Evolutionary conservation across 139 green algal species (phyloP).

Genomic region (Chlamydomonas incerta): DNA sequence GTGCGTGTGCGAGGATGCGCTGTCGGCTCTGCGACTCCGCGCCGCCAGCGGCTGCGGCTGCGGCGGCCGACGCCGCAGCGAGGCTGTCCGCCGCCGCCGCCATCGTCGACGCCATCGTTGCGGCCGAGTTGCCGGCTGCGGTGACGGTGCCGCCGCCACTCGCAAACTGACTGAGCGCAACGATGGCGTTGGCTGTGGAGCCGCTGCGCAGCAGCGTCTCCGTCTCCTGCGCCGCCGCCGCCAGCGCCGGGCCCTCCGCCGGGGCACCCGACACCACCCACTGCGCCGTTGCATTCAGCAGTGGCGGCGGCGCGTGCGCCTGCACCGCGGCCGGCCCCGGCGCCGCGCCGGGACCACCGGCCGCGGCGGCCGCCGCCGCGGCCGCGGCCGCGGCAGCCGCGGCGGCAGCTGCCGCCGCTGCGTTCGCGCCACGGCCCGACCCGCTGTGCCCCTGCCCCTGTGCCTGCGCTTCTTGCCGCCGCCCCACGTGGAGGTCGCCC

Average conservation of each 20-base stretch:
- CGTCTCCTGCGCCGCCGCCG: neutral
- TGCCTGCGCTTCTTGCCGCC: neutral
- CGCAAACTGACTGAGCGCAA: neutral
- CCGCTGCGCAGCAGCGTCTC: neutral
- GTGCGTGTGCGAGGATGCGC: neutral
- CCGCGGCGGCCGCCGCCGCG: neutral
- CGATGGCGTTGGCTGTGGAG: neutral
- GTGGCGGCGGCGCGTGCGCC: too few species aligned
- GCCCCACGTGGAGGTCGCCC: conserved; percentile 18
- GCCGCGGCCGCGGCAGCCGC: neutral
- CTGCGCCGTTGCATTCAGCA: neutral
- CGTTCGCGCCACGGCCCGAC: neutral
- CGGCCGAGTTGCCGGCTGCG: neutral
- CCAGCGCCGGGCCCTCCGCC: neutral
- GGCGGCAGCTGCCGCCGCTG: neutral
- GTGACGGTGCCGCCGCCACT: neutral
- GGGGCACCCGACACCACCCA: neutral
- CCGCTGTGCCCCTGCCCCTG: neutral
- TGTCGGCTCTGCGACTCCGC: neutral
- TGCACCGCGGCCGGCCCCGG: too few species aligned
- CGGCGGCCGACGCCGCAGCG: neutral
- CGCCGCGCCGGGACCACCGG: neutral
- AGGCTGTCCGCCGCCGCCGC: neutral
- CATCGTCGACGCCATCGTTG: neutral
- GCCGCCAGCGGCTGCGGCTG: neutral